Evolutionary conservation across 1,284 basidiomycete genomes (phyloP).

Genomic region (Fomitiporia mediterranea): DNA sequence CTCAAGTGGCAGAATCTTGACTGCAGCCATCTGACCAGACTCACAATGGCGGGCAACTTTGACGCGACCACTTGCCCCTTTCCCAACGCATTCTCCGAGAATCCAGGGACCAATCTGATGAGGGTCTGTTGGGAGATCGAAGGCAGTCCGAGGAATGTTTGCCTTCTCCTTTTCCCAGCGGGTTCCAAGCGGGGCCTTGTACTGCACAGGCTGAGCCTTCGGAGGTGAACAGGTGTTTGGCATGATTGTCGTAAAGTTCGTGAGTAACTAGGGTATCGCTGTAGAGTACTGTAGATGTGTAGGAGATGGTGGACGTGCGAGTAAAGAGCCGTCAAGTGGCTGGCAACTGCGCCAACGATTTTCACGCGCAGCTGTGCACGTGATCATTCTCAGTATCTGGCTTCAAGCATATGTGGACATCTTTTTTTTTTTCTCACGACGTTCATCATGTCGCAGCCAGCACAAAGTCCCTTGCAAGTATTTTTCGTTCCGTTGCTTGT

Average conservation of each 20-base stretch:
- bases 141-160: conserved; percentile 60
- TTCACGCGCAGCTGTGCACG: not conserved
- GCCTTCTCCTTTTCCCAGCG: conserved; percentile 82
- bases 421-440: not conserved
- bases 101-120: conserved; percentile 75
- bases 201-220: conserved; percentile 61
- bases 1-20: conserved; percentile 95
- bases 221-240: conserved; percentile 38
- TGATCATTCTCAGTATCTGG: not conserved
- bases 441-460: conserved; percentile 8
- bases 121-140: conserved; percentile 72
- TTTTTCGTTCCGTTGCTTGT: not conserved
- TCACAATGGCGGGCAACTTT: conserved; percentile 88
- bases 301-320: conserved; percentile 6
- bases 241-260: conserved; percentile 1
- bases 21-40: conserved; percentile 91
- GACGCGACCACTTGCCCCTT: conserved; percentile 92
- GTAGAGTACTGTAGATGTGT: conserved; percentile 13
- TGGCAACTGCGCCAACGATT: not conserved
- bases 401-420: not conserved
- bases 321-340: conserved; percentile 1
- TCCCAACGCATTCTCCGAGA: conserved; percentile 93
- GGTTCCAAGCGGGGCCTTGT: conserved; percentile 63
- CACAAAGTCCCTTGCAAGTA: conserved; percentile 22
- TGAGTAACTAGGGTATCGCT: conserved; percentile 14